phyloP scores from a whole-genome alignment of 495 filamentous ascomycete genomes.

The Aspergillus funiculosus region DNA sequence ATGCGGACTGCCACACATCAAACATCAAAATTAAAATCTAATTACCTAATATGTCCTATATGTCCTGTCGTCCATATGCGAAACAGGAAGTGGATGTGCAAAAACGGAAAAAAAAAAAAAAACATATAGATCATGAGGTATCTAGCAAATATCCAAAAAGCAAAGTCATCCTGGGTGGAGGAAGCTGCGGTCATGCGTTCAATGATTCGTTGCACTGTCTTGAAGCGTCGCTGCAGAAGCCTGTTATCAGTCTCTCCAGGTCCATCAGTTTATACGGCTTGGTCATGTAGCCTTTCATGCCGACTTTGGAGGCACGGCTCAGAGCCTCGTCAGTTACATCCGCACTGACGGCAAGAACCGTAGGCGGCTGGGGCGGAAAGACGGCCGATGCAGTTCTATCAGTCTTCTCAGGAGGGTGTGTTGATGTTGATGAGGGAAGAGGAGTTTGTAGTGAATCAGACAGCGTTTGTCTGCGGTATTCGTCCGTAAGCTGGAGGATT shows the following conservation, averaged over 20 bases:
- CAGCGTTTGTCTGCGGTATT: constrained; percentile 23
- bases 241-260: constrained; percentile 60
- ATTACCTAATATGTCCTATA: too few relatives aligned
- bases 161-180: neutral
- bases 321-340: constrained; percentile 67
- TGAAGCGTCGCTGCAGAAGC: constrained; percentile 46
- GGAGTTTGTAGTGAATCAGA: constrained; percentile 3
- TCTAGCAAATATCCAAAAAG: neutral
- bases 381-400: neutral
- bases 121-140: too few relatives aligned
- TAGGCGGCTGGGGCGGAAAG: constrained; percentile 28
- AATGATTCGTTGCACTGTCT: constrained; percentile 13
- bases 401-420: neutral
- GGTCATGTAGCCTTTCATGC: constrained; percentile 73
- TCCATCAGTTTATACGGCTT: constrained; percentile 74
- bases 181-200: constrained; percentile 19
- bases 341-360: constrained; percentile 68
- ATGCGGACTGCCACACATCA: too few relatives aligned
- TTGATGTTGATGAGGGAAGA: too few relatives aligned
- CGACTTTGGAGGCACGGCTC: constrained; percentile 57
- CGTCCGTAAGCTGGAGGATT: constrained; percentile 53
- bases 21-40: too few relatives aligned
- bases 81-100: constrained; percentile 4
- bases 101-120: too few relatives aligned
- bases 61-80: too few relatives aligned